Evolutionary conservation across 257 asterid species (phyloP), one percentile per base, ranked within the genome.

Genomic region (Euphrasia confusa): DNA sequence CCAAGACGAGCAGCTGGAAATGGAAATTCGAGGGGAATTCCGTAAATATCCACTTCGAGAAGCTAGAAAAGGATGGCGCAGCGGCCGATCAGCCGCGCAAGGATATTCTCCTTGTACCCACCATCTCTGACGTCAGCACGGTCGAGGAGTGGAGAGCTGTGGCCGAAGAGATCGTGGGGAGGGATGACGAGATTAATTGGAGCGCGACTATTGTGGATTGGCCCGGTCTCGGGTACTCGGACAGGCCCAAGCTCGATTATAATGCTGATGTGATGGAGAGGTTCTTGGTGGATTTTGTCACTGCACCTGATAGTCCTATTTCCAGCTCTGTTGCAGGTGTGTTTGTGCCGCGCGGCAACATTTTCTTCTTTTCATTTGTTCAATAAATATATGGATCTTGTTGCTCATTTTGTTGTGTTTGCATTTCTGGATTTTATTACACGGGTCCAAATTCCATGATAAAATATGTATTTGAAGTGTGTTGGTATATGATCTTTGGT

Each of bases 141-240:
- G 95, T 88, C 14, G 98, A 86, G 64, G 98, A 91, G 68, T 91
- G 98, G 98, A 82, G 98, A 57, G 39, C 35, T 27, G 98, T 86
- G 60, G 98, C 95, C 17, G 83, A 86, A 65, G 94, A 83, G 66
- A 75, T 91, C 53, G 85, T 83, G 5, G 80, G 68, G 10, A 80
- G 74, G 72, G 63, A 72, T 58, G 83, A 79, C 35, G 72, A 42
- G 39, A 63, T 72, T 59, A 75, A 77, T 67, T 88, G 84, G 74
- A 83, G 76, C 24, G 87, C 95, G 62, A 82, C 95, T 15, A 84
- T 91, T 72, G 86, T 91, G 70, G 98, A 91, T 80, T 91, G 98
- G 96, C 98, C 98, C 35, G 98, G 98, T 44, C 69, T 91, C 69
- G 98, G 98, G 35, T 78, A 80, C 81, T 91, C 96, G 54, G 96